Conservation (phyloP, 371 early-diverging fungal species). For the Mucor sp. region DNA sequence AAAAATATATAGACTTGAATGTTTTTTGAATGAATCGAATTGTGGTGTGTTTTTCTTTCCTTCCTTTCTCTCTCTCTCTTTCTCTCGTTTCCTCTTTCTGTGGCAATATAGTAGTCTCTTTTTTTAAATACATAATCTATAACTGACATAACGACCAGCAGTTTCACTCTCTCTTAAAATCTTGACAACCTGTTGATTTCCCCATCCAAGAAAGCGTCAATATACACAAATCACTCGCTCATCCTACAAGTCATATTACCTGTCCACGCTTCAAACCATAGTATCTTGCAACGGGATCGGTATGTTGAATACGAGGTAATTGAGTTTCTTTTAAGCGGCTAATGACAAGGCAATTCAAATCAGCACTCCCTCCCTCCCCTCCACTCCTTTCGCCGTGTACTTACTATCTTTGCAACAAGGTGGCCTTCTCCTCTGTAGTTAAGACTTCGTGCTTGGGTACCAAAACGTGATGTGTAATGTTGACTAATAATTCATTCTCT, state of each 20-base stretch:
- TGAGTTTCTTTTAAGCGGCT: slow-evolving; percentile 95
- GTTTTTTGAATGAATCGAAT: no score
- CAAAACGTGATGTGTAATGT: slow-evolving; percentile 96
- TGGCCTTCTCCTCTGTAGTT: slow-evolving; percentile 88
- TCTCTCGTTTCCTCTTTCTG: neutral
- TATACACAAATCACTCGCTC: neutral
- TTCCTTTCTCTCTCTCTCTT: neutral
- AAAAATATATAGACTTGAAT: no score
- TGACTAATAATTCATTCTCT: slow-evolving; percentile 96
- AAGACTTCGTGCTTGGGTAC: slow-evolving; percentile 97
- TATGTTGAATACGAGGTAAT: slow-evolving; percentile 91
- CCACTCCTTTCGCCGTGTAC: slow-evolving; percentile 16
- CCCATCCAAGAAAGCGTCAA: neutral
- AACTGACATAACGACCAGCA: slow-evolving; percentile 95
- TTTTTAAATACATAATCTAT: slow-evolving; percentile 83
- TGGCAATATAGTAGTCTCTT: neutral
- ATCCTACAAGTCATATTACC: slow-evolving; percentile 36
- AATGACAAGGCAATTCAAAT: neutral
- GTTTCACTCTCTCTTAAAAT: slow-evolving; percentile 97
- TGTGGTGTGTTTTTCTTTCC: no score
- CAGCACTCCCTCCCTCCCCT: neutral
- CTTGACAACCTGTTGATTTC: slow-evolving; percentile 75
- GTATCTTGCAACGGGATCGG: slow-evolving; percentile 97
- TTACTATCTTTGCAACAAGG: slow-evolving; percentile 91
- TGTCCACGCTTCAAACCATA: slow-evolving; percentile 97